Evolutionary conservation across 495 filamentous ascomycete genomes (phyloP), one percentile per base, ranked within the genome.

Genomic region (Annulohypoxylon stygium): DNA sequence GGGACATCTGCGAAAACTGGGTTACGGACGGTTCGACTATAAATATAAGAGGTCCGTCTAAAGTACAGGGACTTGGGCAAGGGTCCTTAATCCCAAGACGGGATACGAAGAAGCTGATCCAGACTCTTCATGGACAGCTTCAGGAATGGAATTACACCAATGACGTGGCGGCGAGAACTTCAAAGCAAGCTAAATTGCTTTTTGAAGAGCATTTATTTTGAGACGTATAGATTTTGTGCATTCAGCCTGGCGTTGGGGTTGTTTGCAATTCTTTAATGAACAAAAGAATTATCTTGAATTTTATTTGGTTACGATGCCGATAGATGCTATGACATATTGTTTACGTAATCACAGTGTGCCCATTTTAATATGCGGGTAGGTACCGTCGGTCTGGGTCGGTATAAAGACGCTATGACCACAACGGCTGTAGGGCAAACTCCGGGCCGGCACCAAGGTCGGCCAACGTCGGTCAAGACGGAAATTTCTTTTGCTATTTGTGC

Each of bases 1-100:
- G 66, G 48, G 82, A 84, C 60, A 81, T 83, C n/a, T 48, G 69
- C 5, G 76, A 76, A 45, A 82, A 78, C 53, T 85, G 83, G 83
- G 60, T 78, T 0, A 74, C 78, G 12, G 67, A 76, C 2, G 73
- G 69, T 4, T 74, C 69, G 4, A 54, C 45, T 11, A 81, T 83
- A 4, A 81, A 47, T 71, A 67, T 83, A 47, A 73, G 64, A 51
- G 79, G 77, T 45, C 80, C 80, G 54, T 72, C 74, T 0, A 73
- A 73, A 61, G 61, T 48, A 55, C 72, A 67, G 30, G 69, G 33
- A 30, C 63, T 68, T n/a, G 69, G 78, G 16, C 74, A 78, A 34
- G 79, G 81, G 51, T 78, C 75, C 25, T 58, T 1, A 8, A 65
- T 76, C 39, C 65, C 60, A 3, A 73, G 70, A 39, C 80, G 79